These are phyloP conservation scores for Botrytis fragariae DNA, from an alignment of 2,329 filamentous ascomycete genomes.

Conservation along the genomic window DNA sequence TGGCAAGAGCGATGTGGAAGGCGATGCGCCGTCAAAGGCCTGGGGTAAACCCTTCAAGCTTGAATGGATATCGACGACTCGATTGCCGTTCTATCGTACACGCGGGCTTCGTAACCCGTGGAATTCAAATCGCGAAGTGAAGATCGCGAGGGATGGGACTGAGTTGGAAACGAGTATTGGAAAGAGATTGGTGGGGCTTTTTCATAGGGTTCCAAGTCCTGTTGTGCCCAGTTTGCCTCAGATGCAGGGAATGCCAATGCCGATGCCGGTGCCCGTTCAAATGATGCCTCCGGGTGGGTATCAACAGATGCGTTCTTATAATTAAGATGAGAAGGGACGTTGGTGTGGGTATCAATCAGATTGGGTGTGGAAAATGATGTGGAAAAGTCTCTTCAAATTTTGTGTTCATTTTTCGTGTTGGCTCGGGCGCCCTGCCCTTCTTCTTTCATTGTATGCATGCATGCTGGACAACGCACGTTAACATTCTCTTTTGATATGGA, in stretches of 20 bases:
- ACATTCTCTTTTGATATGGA: background rate
- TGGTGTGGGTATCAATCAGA: background rate
- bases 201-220: slow-evolving; percentile 54
- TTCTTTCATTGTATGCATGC: background rate
- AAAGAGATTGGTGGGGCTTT: slow-evolving; percentile 72
- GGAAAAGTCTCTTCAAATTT: background rate
- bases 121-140: slow-evolving; percentile 94
- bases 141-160: slow-evolving; percentile 92
- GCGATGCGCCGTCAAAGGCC: slow-evolving; percentile 44
- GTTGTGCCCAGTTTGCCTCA: slow-evolving; percentile 26
- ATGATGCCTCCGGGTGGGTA: slow-evolving; percentile 26
- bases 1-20: slow-evolving; percentile 42
- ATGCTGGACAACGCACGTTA: background rate
- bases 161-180: slow-evolving; percentile 85
- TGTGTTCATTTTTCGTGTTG: background rate
- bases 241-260: slow-evolving; percentile 24
- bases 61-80: slow-evolving; percentile 82
- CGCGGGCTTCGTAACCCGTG: slow-evolving; percentile 85
- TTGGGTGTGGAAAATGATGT: background rate
- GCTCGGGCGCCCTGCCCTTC: background rate
- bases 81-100: slow-evolving; percentile 85
- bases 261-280: slow-evolving; percentile 20
- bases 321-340: slow-evolving; percentile 4
- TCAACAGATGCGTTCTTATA: slow-evolving; percentile 31
- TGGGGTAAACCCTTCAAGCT: slow-evolving; percentile 92